Evolutionary conservation across 78 protist species (phyloP), one percentile per base, ranked within the genome.

Genomic region (Neovahlkampfia damariscottae): DNA sequence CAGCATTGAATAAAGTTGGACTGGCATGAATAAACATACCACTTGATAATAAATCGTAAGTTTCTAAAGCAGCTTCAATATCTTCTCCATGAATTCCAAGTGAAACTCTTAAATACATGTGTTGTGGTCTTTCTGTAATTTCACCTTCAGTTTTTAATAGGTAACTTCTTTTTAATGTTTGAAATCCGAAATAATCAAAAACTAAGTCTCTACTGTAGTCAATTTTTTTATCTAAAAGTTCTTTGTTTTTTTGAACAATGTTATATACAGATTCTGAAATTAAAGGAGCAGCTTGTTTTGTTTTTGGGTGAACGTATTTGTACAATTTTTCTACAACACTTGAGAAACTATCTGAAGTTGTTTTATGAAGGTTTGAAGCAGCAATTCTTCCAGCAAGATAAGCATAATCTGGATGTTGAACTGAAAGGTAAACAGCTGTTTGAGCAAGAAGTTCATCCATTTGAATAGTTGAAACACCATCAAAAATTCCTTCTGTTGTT

Each of bases 1-100:
- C 99, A 2, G 98, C 83, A 80, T 96, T 94, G 90, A 96, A 96
- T 10, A 96, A 85, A 0, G 99, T 96, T 19, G 99, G 99, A 31
- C 97, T 85, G n/a, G 99, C 99, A 80, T 96, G 99, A 4, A 93
- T 91, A 80, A 90, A 93, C 38, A 38, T 38, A 8, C 85, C 72
- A 38, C 85, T 37, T 2, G 89, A 80, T 37, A 96, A 38, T 40
- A 50, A 72, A 31, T 89, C 39, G 88, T 96, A 96, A 30, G 98
- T 93, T 77, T 90, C 89, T 32, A 94, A 37, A 8, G 83, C 95
- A 0, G 77, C 37, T 2, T 77, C 90, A 7, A 94, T 30, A 79
- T 93, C 89, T 2, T 38, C 76, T 30, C 66, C 71, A 84, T 93
- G 96, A 59, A 96, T 93, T 34, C 96, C 99, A n/a, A 92, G 4